A percentile compares a stretch with the other conserved stretches of the same genome.
Conservation (phyloP, 169 alveolate species). For the Pseudocohnilembus persalinus region DNA sequence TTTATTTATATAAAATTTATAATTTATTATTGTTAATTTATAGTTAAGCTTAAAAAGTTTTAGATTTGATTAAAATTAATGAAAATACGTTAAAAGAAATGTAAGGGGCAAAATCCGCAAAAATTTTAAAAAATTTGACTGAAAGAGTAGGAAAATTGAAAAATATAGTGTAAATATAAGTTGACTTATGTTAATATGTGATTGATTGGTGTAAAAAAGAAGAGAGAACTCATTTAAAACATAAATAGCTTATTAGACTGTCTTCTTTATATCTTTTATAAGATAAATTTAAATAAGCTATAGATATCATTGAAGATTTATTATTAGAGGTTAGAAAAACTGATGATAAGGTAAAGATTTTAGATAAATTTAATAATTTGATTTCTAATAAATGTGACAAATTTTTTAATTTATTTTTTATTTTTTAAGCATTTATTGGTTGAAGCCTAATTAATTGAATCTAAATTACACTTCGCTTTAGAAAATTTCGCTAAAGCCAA, state of each 20-base stretch:
- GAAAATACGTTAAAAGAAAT: background rate
- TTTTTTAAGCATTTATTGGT: conserved; percentile 76
- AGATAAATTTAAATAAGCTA: conserved; percentile 84
- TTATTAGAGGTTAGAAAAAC: conserved; percentile 90
- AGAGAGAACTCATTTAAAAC: conserved; percentile 92
- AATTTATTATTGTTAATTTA: background rate
- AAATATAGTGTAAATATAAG: conserved; percentile 64
- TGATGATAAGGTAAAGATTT: conserved; percentile 85
- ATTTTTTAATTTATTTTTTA: too few species aligned
- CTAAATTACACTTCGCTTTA: conserved; percentile 89
- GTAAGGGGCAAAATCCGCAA: conserved; percentile 53
- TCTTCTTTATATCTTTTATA: conserved; percentile 85
- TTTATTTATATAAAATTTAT: background rate
- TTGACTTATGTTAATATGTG: conserved; percentile 88
- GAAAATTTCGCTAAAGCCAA: conserved; percentile 92
- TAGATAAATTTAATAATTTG: too few species aligned
- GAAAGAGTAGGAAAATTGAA: conserved; percentile 65
- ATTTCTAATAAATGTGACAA: background rate
- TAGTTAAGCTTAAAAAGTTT: conserved; percentile 9
- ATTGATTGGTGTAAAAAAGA: conserved; percentile 93
- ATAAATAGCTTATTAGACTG: conserved; percentile 90
- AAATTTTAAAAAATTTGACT: conserved; percentile 45
- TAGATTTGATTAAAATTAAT: background rate
- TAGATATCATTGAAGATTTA: conserved; percentile 84
- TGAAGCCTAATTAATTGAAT: conserved; percentile 91